Base-by-base conservation (phyloP, 495 filamentous ascomycete species). In the Podospora pseudopauciseta region DNA sequence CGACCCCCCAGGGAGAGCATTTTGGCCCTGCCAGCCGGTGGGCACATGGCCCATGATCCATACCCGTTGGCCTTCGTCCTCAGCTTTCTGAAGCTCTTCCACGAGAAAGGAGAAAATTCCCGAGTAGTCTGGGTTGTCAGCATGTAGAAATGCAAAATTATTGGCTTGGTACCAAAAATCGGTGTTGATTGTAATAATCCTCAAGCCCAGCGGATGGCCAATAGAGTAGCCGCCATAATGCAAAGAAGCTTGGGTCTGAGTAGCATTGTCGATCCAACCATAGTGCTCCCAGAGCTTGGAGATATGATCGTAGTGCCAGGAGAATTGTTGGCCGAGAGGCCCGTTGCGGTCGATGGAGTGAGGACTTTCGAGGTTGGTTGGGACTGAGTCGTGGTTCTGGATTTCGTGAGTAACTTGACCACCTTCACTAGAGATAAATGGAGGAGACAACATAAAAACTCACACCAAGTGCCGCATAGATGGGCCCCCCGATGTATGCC, bases 31-130 rank as follows among this genome's bases (percentile, higher is more conserved):
- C 81, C 83, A 86, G 3, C 85, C 85, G 9, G 75, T 76, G 13
- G 79, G 78, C 23, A 86, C 82, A 67, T 87, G 85, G 3, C 83
- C 84, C 15, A 85, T 73, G n/a, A 87, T 81, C 85, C 85, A 87
- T 49, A 82, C 85, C 1, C 84, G 80, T 62, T 87, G 82, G 5
- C 76, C 74, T n/a, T 69, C 71, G 44, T 84, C 82, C 67, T 87
- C 85, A 59, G 84, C 84, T 15, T 77, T 77, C 64, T 85, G 82
- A 2, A 87, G 79, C 68, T 87, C 84, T 15, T 78, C 63, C 59
- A 85, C 81, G 60, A 86, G 76, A 76, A 85, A 86, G 54, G 75
- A 69, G 27, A 85, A 80, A 61, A 85, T 79, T 9, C 83, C 85
- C 6, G 81, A 84, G 49, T 77, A 80, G 69, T 87, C 85, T 0